These are phyloP conservation scores for Schizochytrium sp. DNA, from an alignment of 108 stramenopile genomes.

Conservation along the genomic window DNA sequence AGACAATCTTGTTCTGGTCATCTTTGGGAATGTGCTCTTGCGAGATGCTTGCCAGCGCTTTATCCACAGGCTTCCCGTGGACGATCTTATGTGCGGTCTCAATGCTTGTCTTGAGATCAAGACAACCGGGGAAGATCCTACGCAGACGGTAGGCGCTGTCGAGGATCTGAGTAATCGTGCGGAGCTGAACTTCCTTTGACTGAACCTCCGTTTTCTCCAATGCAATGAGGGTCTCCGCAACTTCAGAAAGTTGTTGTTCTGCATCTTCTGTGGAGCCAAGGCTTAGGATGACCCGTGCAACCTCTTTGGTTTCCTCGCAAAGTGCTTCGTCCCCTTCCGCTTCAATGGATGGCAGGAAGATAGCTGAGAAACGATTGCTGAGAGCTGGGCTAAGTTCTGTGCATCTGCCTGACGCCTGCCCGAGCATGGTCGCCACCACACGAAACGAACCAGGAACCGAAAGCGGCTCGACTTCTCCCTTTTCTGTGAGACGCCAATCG, in stretches of 20 bases:
- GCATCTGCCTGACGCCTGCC: neutral
- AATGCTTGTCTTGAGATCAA: neutral
- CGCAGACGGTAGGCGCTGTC: neutral
- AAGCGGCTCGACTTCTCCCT: neutral
- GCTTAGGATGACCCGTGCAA: neutral
- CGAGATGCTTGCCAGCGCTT: neutral
- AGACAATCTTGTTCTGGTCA: neutral
- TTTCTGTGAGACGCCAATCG: neutral
- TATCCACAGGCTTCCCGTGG: neutral
- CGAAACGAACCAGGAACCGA: neutral
- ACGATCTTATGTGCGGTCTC: neutral
- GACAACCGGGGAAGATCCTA: neutral
- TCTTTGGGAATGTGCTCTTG: neutral
- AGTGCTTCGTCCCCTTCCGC: neutral
- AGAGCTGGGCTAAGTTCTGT: constrained; percentile 8
- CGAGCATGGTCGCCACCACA: neutral
- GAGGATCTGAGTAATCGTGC: neutral
- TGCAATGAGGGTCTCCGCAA: neutral
- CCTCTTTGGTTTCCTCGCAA: neutral
- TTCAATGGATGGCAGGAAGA: neutral
- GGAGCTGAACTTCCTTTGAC: neutral
- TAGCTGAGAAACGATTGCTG: neutral
- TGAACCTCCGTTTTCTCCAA: neutral
- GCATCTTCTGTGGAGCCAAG: neutral
- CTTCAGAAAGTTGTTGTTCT: neutral